Base-by-base conservation (phyloP, 257 asterid genomes). In the Jacaranda mimosifolia region DNA sequence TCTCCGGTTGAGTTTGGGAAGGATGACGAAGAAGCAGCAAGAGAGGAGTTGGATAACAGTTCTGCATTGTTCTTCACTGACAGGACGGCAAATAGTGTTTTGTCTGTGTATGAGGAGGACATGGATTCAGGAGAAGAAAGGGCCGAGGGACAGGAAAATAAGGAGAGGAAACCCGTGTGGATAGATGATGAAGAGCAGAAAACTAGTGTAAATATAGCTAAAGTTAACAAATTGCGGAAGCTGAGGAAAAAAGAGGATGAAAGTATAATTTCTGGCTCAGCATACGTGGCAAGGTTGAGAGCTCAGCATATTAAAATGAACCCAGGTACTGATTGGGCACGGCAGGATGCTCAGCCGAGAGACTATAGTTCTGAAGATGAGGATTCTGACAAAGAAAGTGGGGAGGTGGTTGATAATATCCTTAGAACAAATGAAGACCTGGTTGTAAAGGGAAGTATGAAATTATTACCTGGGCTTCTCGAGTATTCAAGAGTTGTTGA, bases 251-350 rank as follows among this genome's bases (percentile, higher is more conserved):
- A 79, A 83, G 97, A 89, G 81, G 90, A 82, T 4, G 98, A 96
- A 83, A 85, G 77, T 39, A 84, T 90, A 1, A 84, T 96, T 18
- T 84, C 97, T 63, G 97, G 97, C 19, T 79, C 94, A 7, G 82
- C 85, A 0, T 93, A 91, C 3, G 89, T 85, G 3, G 78, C 97
- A 26, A 88, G 99, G 81, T 82, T 93, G 86, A 91, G 99, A 77
- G 98, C 98, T 70, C 96, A 91, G 69, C 95, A 96, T 76, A 83
- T 80, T 68, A 96, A 96, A 86, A 83, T 96, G 87, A 91, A 96
- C 77, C 96, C 91, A 3, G 91, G 94, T 48, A 93, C 99, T 7
- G 97, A 90, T 15, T 96, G 98, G 99, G 97, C 98, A 9, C 79
- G 76, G 59, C 89, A 79, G 36, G 90, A 87, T 63, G 74, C 79